Evolutionary conservation across 202 grass and related monocot genomes (phyloP), one percentile per base, ranked within the genome.

Genomic region (Dendrocalamus latiflorus): DNA sequence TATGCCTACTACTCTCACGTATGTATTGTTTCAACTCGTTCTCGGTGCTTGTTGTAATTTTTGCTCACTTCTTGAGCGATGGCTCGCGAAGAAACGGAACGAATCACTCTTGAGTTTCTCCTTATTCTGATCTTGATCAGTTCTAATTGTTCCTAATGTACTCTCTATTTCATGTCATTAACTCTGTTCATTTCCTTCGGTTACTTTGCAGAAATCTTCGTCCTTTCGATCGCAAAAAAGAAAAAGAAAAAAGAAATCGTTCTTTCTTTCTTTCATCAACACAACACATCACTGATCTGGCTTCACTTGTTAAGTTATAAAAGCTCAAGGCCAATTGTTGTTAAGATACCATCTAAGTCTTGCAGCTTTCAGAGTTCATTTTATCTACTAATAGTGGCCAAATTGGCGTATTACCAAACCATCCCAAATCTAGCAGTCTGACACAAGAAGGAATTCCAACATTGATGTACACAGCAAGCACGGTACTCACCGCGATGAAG

Each of bases 11-110:
- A 24, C 57, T 77, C 47, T 9, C 51, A 65, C 67, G 74, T 76
- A 22, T 39, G 58, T 77, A 77, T 36, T 54, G n/a, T 60, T 75
- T 51, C 59, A 44, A 77, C 22, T 50, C 48, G 17, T 70, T 61
- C 30, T 54, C 41, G 72, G 21, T 62, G 78, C 67, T 81, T 75
- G 17, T 69, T 90, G 88, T 90, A 84, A 76, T 75, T 87, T 90
- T 83, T 83, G 61, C 59, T 86, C 82, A 54, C 59, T 80, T 38
- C 47, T 70, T 60, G 81, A 85, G 82, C 87, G 87, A 85, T 78
- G 47, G 20, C 79, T 75, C 60, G 39, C 59, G 9, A 70, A 74
- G 77, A 81, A 88, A 79, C 60, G 24, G 82, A 56, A 62, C 82
- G 34, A 77, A 49, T 41, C 51, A 78, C 25, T 69, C 66, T 83